Percentiles rank a stretch among this genome's conserved stretches.
phyloP scores from a whole-genome alignment of 495 filamentous ascomycete genomes.

The Tuber aestivum region DNA sequence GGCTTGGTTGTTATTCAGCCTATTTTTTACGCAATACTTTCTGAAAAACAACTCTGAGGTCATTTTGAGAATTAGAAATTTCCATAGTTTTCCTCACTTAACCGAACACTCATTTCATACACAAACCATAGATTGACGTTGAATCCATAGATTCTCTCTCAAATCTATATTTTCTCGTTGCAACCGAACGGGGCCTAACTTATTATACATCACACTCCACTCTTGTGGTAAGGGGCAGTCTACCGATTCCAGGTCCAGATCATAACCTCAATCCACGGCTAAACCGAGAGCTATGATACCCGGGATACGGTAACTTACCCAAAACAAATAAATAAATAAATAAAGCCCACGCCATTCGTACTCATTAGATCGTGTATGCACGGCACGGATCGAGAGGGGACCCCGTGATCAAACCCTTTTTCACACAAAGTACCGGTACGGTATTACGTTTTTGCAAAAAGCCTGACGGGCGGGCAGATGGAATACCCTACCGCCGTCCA shows the following conservation, averaged over 20 bases:
- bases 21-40: too few species aligned
- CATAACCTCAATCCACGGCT: neutral
- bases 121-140: too few species aligned
- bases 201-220: neutral
- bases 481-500: neutral
- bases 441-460: neutral
- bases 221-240: neutral
- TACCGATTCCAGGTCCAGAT: neutral
- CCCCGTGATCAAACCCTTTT: neutral
- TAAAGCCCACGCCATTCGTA: neutral
- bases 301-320: neutral
- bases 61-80: too few species aligned
- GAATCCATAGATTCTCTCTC: too few species aligned
- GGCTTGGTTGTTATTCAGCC: too few species aligned
- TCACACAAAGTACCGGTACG: neutral
- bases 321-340: neutral
- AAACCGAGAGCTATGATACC: neutral
- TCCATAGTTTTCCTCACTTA: too few species aligned
- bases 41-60: too few species aligned
- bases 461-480: neutral
- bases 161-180: too few species aligned
- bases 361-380: neutral
- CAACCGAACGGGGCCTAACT: too few species aligned
- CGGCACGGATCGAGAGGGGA: neutral
- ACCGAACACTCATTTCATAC: too few species aligned